Evolutionary conservation across 306 rosid species (phyloP).

Genomic region (Pyrus betulifolia): DNA sequence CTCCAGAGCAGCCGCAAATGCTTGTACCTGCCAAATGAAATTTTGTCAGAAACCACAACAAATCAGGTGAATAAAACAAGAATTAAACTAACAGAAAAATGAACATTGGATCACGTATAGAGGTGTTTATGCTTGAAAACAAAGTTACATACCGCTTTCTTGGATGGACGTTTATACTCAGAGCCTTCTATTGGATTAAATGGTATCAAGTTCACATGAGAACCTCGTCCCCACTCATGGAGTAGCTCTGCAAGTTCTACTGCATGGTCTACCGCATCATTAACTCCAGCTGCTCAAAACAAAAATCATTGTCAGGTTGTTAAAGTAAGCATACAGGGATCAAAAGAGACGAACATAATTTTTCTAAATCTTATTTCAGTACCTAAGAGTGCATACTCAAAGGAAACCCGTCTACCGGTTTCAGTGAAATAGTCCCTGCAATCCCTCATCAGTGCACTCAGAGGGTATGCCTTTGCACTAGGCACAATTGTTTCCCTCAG

Average conservation of each 20-base stretch:
- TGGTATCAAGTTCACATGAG: constrained; percentile 93
- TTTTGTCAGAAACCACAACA: not conserved
- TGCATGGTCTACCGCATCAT: constrained; percentile 74
- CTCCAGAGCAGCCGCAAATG: constrained; percentile 74
- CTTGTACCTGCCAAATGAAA: constrained; percentile 45
- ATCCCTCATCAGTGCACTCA: constrained; percentile 77
- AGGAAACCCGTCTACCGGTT: constrained; percentile 79
- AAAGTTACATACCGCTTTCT: constrained; percentile 59
- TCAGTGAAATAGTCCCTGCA: constrained; percentile 64
- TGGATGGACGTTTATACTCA: constrained; percentile 75
- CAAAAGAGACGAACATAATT: not conserved
- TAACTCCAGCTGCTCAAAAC: constrained; percentile 76
- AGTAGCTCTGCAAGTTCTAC: constrained; percentile 76
- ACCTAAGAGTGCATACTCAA: constrained; percentile 97
- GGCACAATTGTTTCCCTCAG: constrained; percentile 92
- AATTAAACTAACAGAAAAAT: not conserved
- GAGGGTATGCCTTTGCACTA: constrained; percentile 89
- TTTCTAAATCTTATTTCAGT: constrained; percentile 11
- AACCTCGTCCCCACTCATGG: constrained; percentile 50
- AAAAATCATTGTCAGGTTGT: constrained; percentile 2
- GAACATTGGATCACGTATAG: not conserved
- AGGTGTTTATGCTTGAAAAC: not conserved
- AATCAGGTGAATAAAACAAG: not conserved
- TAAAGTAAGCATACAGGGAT: not conserved
- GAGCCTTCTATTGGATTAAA: constrained; percentile 94